Conservation (phyloP, 495 filamentous ascomycete genomes). For the Saxispiralis lemnorum region DNA sequence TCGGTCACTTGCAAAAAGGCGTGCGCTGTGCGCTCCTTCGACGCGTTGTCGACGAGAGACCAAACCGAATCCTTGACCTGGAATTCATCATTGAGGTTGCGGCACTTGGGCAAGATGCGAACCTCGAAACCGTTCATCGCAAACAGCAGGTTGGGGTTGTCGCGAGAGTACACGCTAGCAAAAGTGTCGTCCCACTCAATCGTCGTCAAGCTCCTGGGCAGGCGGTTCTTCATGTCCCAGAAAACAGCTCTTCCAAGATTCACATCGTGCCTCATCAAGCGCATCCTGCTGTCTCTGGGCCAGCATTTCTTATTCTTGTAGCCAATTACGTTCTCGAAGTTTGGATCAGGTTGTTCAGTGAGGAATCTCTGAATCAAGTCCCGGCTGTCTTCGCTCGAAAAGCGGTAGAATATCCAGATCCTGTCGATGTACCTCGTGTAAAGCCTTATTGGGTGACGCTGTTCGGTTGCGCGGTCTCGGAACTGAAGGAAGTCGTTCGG, state of each 20-base stretch:
- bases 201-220: slow-evolving; percentile 86
- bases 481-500: slow-evolving; percentile 99
- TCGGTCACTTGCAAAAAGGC: slow-evolving; percentile 97
- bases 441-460: slow-evolving; percentile 80
- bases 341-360: slow-evolving; percentile 95
- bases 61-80: slow-evolving; percentile 94
- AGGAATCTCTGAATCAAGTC: slow-evolving; percentile 96
- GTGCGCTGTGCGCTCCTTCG: slow-evolving; percentile 91
- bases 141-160: slow-evolving; percentile 94
- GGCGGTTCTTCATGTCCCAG: slow-evolving; percentile 95
- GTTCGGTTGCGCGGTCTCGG: slow-evolving; percentile 76
- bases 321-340: slow-evolving; percentile 98
- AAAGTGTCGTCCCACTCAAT: slow-evolving; percentile 99
- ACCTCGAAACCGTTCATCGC: slow-evolving; percentile 99
- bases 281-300: slow-evolving; percentile 94
- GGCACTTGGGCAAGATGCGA: slow-evolving; percentile 85
- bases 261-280: slow-evolving; percentile 96
- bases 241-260: slow-evolving; percentile 96
- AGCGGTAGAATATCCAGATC: slow-evolving; percentile 96
- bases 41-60: slow-evolving; percentile 89
- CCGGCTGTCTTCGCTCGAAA: slow-evolving; percentile 79
- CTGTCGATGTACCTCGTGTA: slow-evolving; percentile 97
- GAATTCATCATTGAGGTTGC: slow-evolving; percentile 92
- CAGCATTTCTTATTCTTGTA: slow-evolving; percentile 99
- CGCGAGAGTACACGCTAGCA: slow-evolving; percentile 93